phyloP scores from a whole-genome alignment of 208 protist genomes.

The Vickermania ingenoplastis region DNA sequence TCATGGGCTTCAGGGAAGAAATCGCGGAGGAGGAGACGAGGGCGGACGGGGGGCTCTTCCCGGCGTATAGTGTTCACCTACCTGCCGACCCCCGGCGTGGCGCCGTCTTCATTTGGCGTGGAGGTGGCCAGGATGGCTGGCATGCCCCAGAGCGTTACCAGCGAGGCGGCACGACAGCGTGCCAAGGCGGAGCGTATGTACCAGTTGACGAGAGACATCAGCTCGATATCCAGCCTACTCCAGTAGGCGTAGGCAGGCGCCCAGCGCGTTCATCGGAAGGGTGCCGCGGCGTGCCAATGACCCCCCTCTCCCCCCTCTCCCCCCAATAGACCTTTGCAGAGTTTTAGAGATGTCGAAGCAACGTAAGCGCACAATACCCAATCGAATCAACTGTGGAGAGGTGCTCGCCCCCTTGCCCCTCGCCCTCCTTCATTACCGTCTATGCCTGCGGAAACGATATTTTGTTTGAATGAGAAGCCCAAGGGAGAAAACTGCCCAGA shows the following conservation, averaged over 20 bases:
- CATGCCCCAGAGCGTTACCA: slow-evolving; percentile 58
- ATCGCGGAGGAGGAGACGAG: slow-evolving; percentile 27
- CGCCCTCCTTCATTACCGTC: no score
- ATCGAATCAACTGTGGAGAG: no score
- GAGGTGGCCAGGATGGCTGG: slow-evolving; percentile 78
- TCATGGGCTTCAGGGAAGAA: slow-evolving; percentile 85
- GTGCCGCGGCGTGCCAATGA: no score
- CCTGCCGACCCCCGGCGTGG: slow-evolving; percentile 66
- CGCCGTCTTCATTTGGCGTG: slow-evolving; percentile 87
- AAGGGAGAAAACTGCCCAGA: no score
- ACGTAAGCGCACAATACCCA: no score
- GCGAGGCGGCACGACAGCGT: slow-evolving; percentile 41
- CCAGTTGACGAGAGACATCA: slow-evolving; percentile 13
- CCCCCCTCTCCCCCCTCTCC: no score
- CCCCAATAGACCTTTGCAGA: no score
- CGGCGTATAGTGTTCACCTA: slow-evolving; percentile 86
- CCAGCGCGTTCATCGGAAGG: not conserved
- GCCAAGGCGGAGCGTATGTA: slow-evolving; percentile 35
- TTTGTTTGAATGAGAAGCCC: no score
- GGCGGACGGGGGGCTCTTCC: not conserved
- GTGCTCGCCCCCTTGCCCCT: no score
- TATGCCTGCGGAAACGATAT: no score
- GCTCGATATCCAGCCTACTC: no score
- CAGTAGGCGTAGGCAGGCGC: slow-evolving; percentile 7
- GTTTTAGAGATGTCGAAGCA: no score